Evolutionary conservation across 1,139 yeast genomes (phyloP), one percentile per base, ranked within the genome.

Genomic region (Barnettozyma hawaiiensis): DNA sequence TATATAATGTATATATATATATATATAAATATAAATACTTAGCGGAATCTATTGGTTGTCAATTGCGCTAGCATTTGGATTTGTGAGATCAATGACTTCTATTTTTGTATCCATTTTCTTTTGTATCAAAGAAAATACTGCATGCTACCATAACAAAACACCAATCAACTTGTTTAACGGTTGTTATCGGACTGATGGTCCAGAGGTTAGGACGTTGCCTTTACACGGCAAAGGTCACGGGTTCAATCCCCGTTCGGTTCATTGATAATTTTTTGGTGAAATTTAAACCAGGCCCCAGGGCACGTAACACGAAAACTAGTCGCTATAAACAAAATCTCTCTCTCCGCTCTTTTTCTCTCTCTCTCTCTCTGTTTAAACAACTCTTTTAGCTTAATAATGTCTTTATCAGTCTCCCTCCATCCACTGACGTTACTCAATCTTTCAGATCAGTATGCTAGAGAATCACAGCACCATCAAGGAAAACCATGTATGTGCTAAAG

Each of bases 201-300:
- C 49, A 50, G 53, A 43, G 53, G 53, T 50, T 50, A 50, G 48
- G 53, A 50, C 53, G 53, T 50, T 47, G 51, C 53, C 53, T 50
- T 50, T 50, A 50, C 53, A 50, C 53, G 53, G 53, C 51, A 48
- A 50, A 50, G 53, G 51, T 48, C 53, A 44, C 51, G 53, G 51
- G 53, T 50, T 50, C 53, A 48, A 50, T 50, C 53, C 53, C 51
- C 53, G 51, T 44, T 50, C 49, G 50, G 53, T 47, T 50, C 53
- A 50, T 42, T 22, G 7, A 5, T 46, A 41, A 44, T 41, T 15
- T 28, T 35, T 29, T 34, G n/a, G n/a, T n/a, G n/a, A n/a, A n/a
- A n/a, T n/a, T n/a, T n/a, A n/a, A n/a, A n/a, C n/a, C n/a, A n/a
- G n/a, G n/a, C n/a, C n/a, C 23, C 23, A 22, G 23, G 23, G 23